phyloP scores from a whole-genome alignment of 2,329 filamentous ascomycete species.

The Colletotrichum filicis region DNA sequence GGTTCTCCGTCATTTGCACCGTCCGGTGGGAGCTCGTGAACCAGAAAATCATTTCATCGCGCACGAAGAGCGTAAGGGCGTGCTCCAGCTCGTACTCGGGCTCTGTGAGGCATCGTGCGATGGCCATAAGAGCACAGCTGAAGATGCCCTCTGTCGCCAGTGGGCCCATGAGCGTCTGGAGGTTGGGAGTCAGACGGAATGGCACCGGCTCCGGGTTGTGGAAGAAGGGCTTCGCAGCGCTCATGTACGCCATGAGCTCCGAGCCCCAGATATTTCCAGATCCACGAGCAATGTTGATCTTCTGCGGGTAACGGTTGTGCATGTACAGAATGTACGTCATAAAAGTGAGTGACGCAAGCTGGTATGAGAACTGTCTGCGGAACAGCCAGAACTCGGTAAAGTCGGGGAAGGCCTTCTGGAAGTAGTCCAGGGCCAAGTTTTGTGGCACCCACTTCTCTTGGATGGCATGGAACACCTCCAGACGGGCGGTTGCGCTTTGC shows the following conservation, averaged over 20 bases:
- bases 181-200: conserved; percentile 95
- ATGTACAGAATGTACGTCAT: conserved; percentile 99
- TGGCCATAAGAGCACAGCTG: conserved; percentile 94
- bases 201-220: conserved; percentile 95
- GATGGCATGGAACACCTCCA: conserved; percentile 95
- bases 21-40: conserved; percentile 81
- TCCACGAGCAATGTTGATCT: conserved; percentile 88
- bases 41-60: conserved; percentile 99
- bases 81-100: conserved; percentile 93
- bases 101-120: conserved; percentile 92
- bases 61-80: conserved; percentile 91
- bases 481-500: conserved; percentile 76
- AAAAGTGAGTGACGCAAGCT: conserved; percentile 93
- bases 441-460: conserved; percentile 93
- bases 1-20: conserved; percentile 65
- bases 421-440: conserved; percentile 86
- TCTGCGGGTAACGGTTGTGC: conserved; percentile 94
- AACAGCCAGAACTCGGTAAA: conserved; percentile 99
- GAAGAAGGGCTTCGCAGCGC: conserved; percentile 85
- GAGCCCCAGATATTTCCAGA: conserved; percentile 97
- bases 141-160: conserved; percentile 97
- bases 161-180: conserved; percentile 96
- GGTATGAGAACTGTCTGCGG: conserved; percentile 95
- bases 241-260: conserved; percentile 92
- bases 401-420: conserved; percentile 86